Evolutionary conservation across 306 rosid genomes (phyloP), one percentile per base, ranked within the genome.

Genomic region (Hylodesmum podocarpum): DNA sequence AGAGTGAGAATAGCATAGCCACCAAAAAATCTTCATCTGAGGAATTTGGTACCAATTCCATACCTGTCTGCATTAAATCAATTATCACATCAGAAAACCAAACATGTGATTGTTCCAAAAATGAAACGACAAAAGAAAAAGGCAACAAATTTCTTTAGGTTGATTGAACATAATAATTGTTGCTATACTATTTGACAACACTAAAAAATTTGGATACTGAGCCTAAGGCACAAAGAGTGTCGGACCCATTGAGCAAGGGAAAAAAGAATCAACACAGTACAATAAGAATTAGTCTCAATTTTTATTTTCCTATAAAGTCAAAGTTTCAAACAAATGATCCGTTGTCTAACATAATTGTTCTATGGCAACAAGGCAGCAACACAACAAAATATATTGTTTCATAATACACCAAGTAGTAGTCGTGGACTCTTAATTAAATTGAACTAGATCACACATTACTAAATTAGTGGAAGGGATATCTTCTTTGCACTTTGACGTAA

Each of bases 1-100:
- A 76, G 70, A 95, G 87, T 11, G 98, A 90, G 78, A 88, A 41
- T 54, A 92, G 71, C 97, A 90, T 84, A 51, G 83, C 82, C 22
- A 87, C 86, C 81, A 71, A 83, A 74, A 73, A 71, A 43, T 84
- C 89, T 73, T 92, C 93, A 21, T 86, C 87, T 14, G 86, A 54
- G 55, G 88, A 70, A 51, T 84, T 82, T 37, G 65, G 72, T 66
- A 91, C 44, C 46, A 95, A 67, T 73, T 84, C 84, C 63, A 79
- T 57, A 80, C 96, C 96, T 51, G 80, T 77, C 98, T 95, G 88
- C 66, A 78, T 78, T 22, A 59, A 68, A 71, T n/a, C 36, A 65
- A 77, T 37, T 31, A 72, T 25, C 31, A 49, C 15, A 44, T 49
- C 25, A 74, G 84, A 78, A 61, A 66, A 44, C 64, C 3, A 14